Conservation (phyloP, 495 filamentous ascomycete species). For the Neurospora tetraspora region DNA sequence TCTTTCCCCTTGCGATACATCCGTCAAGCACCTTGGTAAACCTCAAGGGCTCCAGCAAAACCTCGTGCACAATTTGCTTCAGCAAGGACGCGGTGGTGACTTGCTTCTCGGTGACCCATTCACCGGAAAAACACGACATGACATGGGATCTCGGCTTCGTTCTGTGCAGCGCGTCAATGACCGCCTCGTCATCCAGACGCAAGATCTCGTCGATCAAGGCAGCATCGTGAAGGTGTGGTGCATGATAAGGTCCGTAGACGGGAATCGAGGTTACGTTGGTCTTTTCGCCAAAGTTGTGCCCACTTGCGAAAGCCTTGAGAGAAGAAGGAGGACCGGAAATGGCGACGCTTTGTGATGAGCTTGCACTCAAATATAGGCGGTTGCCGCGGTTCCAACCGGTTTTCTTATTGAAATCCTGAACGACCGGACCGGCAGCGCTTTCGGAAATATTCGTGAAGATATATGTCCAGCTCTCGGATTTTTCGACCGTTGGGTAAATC, state of each 20-base stretch:
- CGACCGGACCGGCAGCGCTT: slow-evolving; percentile 31
- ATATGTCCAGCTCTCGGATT: slow-evolving; percentile 48
- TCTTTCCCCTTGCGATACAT: slow-evolving; percentile 33
- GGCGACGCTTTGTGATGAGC: slow-evolving; percentile 57
- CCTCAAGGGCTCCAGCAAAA: slow-evolving; percentile 46
- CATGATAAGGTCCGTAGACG: slow-evolving; percentile 75
- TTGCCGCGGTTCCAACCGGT: slow-evolving; percentile 32
- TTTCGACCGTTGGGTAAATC: slow-evolving; percentile 37
- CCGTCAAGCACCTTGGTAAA: slow-evolving; percentile 50
- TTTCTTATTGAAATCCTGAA: slow-evolving; percentile 42
- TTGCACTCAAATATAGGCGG: slow-evolving; percentile 64
- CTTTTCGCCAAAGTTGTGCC: slow-evolving; percentile 43
- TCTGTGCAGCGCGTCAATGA: slow-evolving; percentile 29
- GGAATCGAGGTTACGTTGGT: slow-evolving; percentile 46
- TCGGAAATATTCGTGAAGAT: slow-evolving; percentile 37
- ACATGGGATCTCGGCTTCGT: slow-evolving; percentile 44
- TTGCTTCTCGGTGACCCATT: slow-evolving; percentile 26
- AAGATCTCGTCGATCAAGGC: slow-evolving; percentile 54
- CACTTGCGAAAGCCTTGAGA: slow-evolving; percentile 47
- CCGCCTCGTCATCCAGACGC: slow-evolving; percentile 25
- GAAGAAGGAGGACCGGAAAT: slow-evolving; percentile 69
- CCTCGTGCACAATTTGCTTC: slow-evolving; percentile 43
- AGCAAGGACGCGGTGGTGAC: slow-evolving; percentile 40
- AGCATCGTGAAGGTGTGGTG: slow-evolving; percentile 55
- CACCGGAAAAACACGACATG: slow-evolving; percentile 48